These are phyloP conservation scores for Backusella luteola DNA, from an alignment of 192 early-diverging fungal species.

Conservation along the genomic window DNA sequence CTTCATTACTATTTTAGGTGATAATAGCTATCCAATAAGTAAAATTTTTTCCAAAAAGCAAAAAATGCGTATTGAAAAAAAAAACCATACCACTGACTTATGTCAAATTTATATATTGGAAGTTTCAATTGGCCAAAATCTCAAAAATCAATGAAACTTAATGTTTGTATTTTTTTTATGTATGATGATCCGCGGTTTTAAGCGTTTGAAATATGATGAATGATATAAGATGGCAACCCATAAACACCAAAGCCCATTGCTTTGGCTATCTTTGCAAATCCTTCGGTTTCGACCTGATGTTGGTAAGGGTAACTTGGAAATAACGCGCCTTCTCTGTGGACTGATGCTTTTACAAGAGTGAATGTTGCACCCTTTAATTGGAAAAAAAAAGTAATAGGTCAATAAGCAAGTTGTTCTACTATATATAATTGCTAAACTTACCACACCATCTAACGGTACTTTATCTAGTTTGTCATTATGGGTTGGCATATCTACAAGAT, in stretches of 20 bases:
- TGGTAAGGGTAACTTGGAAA: slow-evolving; percentile 55
- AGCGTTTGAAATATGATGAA: slow-evolving; percentile 44
- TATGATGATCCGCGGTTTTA: not conserved
- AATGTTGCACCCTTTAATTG: slow-evolving; percentile 49
- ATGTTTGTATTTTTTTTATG: not conserved
- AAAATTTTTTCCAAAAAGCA: not conserved
- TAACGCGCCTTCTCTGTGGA: slow-evolving; percentile 54
- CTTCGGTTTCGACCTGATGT: slow-evolving; percentile 61
- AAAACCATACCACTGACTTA: not conserved
- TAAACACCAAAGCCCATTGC: slow-evolving; percentile 54
- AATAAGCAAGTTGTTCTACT: no score
- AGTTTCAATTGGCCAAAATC: not conserved
- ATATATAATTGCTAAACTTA: not conserved
- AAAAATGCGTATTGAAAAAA: not conserved
- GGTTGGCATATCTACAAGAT: slow-evolving; percentile 31
- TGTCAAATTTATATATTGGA: not conserved
- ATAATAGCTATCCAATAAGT: not conserved
- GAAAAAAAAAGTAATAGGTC: no score
- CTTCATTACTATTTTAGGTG: not conserved
- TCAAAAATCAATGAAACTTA: not conserved
- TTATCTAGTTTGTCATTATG: slow-evolving; percentile 24
- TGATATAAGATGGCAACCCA: slow-evolving; percentile 52
- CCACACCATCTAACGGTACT: slow-evolving; percentile 56
- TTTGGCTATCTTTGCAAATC: slow-evolving; percentile 61
- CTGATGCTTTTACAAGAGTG: slow-evolving; percentile 50